Conservation (phyloP, 441 rosid genomes). For the Arabidopsis hybrid region DNA sequence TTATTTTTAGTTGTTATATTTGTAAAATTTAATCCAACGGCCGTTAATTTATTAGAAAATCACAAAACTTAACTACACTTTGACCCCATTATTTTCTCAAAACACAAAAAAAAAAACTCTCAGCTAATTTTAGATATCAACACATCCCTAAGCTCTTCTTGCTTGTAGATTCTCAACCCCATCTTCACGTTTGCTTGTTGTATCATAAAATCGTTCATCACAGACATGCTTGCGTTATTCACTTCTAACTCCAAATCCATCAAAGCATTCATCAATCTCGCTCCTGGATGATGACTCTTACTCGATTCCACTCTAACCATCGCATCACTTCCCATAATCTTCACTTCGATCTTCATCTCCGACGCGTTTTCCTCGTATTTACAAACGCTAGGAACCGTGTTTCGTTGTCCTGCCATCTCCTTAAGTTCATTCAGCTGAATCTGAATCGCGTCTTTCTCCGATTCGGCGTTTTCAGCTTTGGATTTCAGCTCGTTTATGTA, state of each 20-base stretch:
- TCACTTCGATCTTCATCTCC: slow-evolving; percentile 67
- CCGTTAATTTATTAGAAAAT: too few species aligned
- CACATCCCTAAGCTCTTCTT: slow-evolving; percentile 69
- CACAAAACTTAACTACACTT: too few species aligned
- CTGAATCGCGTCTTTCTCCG: slow-evolving; percentile 65
- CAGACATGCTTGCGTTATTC: slow-evolving; percentile 81
- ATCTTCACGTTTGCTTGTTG: slow-evolving; percentile 93
- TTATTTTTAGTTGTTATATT: too few species aligned
- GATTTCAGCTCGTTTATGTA: slow-evolving; percentile 81
- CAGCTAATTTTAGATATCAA: slow-evolving; percentile 63
- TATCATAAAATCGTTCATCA: slow-evolving; percentile 86
- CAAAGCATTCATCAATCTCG: slow-evolving; percentile 82
- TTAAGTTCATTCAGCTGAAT: slow-evolving; percentile 57
- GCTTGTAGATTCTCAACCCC: slow-evolving; percentile 68
- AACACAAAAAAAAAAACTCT: neutral
- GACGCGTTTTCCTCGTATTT: slow-evolving; percentile 34
- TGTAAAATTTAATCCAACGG: too few species aligned
- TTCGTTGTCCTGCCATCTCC: slow-evolving; percentile 44
- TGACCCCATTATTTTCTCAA: neutral
- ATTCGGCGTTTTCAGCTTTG: slow-evolving; percentile 57
- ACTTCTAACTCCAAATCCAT: slow-evolving; percentile 86
- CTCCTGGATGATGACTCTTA: slow-evolving; percentile 89
- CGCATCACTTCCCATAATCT: slow-evolving; percentile 75
- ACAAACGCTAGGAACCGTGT: slow-evolving; percentile 28
- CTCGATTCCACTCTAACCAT: slow-evolving; percentile 78